Evolutionary conservation across 2,329 filamentous ascomycete genomes (phyloP).

Genomic region (Xylariaceae sp.): DNA sequence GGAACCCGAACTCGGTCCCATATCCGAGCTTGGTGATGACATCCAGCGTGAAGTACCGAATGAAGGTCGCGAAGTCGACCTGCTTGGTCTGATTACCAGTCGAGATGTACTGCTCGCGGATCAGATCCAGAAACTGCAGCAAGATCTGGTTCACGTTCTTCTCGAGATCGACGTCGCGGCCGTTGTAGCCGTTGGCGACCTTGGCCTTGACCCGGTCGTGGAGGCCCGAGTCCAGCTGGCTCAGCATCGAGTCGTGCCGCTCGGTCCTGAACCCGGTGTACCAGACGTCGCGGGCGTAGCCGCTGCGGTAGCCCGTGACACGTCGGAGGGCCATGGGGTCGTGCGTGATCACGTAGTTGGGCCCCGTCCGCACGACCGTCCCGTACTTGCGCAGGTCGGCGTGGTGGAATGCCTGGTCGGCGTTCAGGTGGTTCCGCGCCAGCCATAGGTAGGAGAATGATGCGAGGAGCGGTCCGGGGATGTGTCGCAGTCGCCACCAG

Average conservation of each 20-base stretch:
- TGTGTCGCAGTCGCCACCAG: conserved; percentile 17
- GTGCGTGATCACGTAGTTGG: conserved; percentile 32
- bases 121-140: conserved; percentile 7
- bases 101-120: conserved; percentile 14
- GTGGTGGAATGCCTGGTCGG: conserved; percentile 18
- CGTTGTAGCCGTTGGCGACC: conserved; percentile 13
- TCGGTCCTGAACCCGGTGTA: conserved; percentile 15
- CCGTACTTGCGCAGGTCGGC: conserved; percentile 20
- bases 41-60: conserved; percentile 18
- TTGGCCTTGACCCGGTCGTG: conserved; percentile 18
- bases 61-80: conserved; percentile 13
- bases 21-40: conserved; percentile 18
- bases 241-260: conserved; percentile 15
- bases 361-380: conserved; percentile 30
- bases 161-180: conserved; percentile 17
- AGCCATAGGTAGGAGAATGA: conserved; percentile 33
- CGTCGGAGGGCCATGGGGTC: conserved; percentile 15
- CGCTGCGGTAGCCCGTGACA: conserved; percentile 9
- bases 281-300: conserved; percentile 13
- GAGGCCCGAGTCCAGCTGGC: conserved; percentile 6
- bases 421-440: conserved; percentile 13
- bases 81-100: background rate
- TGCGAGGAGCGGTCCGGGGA: conserved; percentile 18
- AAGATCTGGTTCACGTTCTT: conserved; percentile 15
- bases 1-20: conserved; percentile 20